Evolutionary conservation across 2,329 filamentous ascomycete genomes (phyloP), one percentile per base, ranked within the genome.

Genomic region (Beauveria australis): DNA sequence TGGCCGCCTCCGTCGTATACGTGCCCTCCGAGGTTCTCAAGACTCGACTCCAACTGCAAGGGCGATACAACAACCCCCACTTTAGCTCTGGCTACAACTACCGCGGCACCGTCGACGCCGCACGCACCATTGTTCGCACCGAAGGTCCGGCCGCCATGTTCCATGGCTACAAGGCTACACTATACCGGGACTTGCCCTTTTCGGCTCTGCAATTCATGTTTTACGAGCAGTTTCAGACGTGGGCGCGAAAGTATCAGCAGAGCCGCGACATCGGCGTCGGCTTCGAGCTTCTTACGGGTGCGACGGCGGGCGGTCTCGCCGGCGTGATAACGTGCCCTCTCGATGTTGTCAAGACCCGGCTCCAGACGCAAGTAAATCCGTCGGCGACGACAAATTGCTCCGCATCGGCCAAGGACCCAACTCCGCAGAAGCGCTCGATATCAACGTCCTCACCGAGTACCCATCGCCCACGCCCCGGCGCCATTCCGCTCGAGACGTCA

Each of bases 81-180:
- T 97, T 97, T 78, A 80, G 86, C 53, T 96, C 91, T 0, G 94
- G 94, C 61, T 99, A 99, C 77, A 99, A 99, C 73, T 99, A 99
- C 73, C 88, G 87, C 67, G 88, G 87, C 47, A 96, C 91, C 2
- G 73, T 87, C 58, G 89, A 99, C 73, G 95, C 94, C 2, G 86
- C 88, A 16, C 85, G 88, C 66, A 96, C 91, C 1, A 97, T 99
- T 62, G 81, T 92, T 18, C 85, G 86, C 44, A 81, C 82, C 47
- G 94, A 99, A 76, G 95, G 94, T 0, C 80, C 91, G 59, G 80
- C 84, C 0, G 94, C 95, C 19, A 82, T 99, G 26, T 99, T 97
- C 73, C 89, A 96, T 67, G 94, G 94, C n/a, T 99, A 95, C 78
- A 94, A 94, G 73, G 94, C 94, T 12, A 99, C 94, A 0, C 84